Percentiles rank a stretch among this genome's conserved stretches.
phyloP scores from a whole-genome alignment of 495 filamentous ascomycete species.

The Talaromyces trachyspermus region DNA sequence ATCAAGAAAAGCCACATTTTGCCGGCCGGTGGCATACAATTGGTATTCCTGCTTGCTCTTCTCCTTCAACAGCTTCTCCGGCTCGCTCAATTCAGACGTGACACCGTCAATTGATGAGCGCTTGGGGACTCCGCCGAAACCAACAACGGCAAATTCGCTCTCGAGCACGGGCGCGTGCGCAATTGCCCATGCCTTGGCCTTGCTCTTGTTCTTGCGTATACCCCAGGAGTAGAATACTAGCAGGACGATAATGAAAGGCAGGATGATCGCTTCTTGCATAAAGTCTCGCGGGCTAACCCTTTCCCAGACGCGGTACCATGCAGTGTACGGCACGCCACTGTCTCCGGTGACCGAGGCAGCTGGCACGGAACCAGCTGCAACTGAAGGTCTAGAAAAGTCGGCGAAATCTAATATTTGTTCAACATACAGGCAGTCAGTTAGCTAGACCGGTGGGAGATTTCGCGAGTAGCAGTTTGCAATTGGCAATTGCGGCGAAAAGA shows the following conservation, averaged over 20 bases:
- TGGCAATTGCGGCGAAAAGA: not conserved
- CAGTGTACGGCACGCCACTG: constrained; percentile 60
- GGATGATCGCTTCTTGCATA: constrained; percentile 75
- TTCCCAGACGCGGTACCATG: constrained; percentile 97
- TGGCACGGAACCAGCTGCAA: constrained; percentile 35
- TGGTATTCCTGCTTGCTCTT: constrained; percentile 75
- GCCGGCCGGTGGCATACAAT: constrained; percentile 87
- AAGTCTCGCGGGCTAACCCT: constrained; percentile 75
- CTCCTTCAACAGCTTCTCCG: constrained; percentile 68
- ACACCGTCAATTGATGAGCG: constrained; percentile 34
- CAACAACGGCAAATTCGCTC: constrained; percentile 83
- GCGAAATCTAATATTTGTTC: constrained; percentile 74
- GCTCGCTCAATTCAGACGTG: constrained; percentile 34
- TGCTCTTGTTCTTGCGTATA: constrained; percentile 66
- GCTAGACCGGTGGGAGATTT: not conserved
- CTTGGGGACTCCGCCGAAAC: constrained; percentile 51
- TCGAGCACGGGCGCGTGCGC: constrained; percentile 63
- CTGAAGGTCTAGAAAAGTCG: constrained; percentile 56
- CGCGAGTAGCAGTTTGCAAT: not conserved
- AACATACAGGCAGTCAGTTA: not conserved
- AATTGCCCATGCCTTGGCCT: constrained; percentile 72
- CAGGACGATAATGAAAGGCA: constrained; percentile 64
- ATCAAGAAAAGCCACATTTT: constrained; percentile 88
- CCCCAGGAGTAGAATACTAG: constrained; percentile 79
- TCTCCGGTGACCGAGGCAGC: constrained; percentile 42